These are phyloP conservation scores for Mycena venus DNA, from an alignment of 768 basidiomycete species.

Conservation along the genomic window DNA sequence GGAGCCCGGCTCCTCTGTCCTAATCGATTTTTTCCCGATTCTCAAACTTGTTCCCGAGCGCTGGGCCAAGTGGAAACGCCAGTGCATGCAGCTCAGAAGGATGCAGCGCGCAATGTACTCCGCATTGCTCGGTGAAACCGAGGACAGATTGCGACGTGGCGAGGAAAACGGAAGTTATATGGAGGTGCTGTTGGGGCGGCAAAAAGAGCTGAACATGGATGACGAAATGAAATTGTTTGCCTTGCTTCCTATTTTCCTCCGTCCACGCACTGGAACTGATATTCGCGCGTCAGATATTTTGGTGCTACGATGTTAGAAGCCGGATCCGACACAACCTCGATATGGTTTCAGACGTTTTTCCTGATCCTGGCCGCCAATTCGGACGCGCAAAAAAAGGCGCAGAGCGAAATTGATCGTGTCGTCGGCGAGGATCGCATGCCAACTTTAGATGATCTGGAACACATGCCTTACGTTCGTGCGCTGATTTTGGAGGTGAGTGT, in stretches of 20 bases:
- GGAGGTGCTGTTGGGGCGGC: conserved; percentile 42
- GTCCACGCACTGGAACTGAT: background rate
- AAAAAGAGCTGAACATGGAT: background rate
- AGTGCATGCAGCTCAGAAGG: conserved; percentile 29
- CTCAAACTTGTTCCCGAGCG: conserved; percentile 34
- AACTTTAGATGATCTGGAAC: conserved; percentile 28
- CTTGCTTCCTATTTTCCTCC: background rate
- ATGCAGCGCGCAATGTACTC: conserved; percentile 45
- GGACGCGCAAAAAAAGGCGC: conserved; percentile 39
- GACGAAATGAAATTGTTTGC: background rate
- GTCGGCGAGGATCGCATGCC: conserved; percentile 39
- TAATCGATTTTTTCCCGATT: conserved; percentile 34
- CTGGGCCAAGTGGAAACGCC: conserved; percentile 36
- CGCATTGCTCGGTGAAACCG: conserved; percentile 39
- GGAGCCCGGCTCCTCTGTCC: conserved; percentile 27
- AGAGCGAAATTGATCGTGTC: conserved; percentile 42
- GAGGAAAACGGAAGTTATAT: conserved; percentile 46
- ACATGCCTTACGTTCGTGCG: conserved; percentile 40
- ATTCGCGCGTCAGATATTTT: conserved; percentile 38
- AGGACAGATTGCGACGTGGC: conserved; percentile 39
- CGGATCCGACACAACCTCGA: conserved; percentile 44
- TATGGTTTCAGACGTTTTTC: conserved; percentile 37
- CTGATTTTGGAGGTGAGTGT: conserved; percentile 34
- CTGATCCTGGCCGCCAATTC: conserved; percentile 40
- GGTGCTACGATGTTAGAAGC: conserved; percentile 48